These are phyloP conservation scores for Cladosporium sp. DNA, from an alignment of 2,329 filamentous ascomycete genomes.

Conservation along the genomic window DNA sequence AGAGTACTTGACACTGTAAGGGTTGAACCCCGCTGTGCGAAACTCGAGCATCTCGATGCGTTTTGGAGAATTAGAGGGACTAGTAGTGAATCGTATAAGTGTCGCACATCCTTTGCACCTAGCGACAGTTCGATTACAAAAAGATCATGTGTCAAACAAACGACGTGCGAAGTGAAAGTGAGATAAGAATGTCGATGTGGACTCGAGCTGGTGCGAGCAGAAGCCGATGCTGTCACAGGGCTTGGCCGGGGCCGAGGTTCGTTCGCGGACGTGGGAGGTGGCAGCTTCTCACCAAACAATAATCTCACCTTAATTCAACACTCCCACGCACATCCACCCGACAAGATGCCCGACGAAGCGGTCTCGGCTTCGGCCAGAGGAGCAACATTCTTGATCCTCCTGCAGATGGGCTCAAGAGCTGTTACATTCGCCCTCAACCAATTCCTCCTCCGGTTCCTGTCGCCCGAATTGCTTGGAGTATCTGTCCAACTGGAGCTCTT, in stretches of 20 bases:
- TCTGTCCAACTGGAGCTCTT: slow-evolving; percentile 90
- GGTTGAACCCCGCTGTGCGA: slow-evolving; percentile 89
- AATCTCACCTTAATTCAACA: too few relatives aligned
- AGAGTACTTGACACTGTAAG: slow-evolving; percentile 96
- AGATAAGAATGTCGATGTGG: too few relatives aligned
- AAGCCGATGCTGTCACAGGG: too few relatives aligned
- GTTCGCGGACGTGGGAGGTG: too few relatives aligned
- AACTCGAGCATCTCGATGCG: slow-evolving; percentile 74
- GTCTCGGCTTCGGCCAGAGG: slow-evolving; percentile 57
- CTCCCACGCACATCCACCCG: not conserved
- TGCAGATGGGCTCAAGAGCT: slow-evolving; percentile 82
- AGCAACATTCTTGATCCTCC: slow-evolving; percentile 78
- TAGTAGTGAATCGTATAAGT: not conserved
- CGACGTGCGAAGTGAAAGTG: slow-evolving; percentile 8
- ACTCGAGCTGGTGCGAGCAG: not conserved
- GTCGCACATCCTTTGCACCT: not conserved
- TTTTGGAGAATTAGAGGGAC: not conserved
- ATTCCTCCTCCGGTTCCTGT: slow-evolving; percentile 79
- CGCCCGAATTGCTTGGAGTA: slow-evolving; percentile 77
- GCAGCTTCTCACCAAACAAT: too few relatives aligned
- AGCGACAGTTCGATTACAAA: not conserved
- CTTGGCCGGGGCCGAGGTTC: too few relatives aligned
- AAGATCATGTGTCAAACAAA: slow-evolving; percentile 8
- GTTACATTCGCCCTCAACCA: slow-evolving; percentile 93
- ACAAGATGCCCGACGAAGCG: slow-evolving; percentile 27